Percentiles rank a stretch among this genome's conserved stretches.
phyloP scores from a whole-genome alignment of 2,329 filamentous ascomycete species.

The Trichophyton schoenleinii region DNA sequence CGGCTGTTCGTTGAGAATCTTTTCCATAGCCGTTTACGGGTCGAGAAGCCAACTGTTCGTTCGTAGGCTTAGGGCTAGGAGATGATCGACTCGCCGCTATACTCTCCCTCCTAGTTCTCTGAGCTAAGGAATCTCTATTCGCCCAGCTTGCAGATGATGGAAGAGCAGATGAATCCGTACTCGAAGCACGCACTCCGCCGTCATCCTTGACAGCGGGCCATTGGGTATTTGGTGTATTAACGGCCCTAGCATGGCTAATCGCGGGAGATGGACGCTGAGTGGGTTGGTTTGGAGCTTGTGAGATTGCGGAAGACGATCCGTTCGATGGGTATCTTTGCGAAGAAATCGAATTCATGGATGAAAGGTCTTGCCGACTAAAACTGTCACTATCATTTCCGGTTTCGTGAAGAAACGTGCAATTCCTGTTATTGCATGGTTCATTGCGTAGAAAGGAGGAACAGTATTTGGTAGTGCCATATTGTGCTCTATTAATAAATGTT shows the following conservation, averaged over 20 bases:
- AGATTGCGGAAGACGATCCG: slow-evolving; percentile 14
- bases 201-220: slow-evolving; percentile 65
- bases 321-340: slow-evolving; percentile 51
- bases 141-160: slow-evolving; percentile 94
- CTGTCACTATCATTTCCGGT: slow-evolving; percentile 97
- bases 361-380: slow-evolving; percentile 86
- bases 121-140: slow-evolving; percentile 49
- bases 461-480: slow-evolving; percentile 91
- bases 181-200: slow-evolving; percentile 38
- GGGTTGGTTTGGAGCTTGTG: slow-evolving; percentile 19
- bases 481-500: slow-evolving; percentile 37
- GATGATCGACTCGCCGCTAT: slow-evolving; percentile 69
- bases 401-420: slow-evolving; percentile 97
- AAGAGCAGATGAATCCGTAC: slow-evolving; percentile 72
- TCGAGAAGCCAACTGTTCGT: slow-evolving; percentile 31
- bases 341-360: slow-evolving; percentile 81
- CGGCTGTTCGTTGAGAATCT: not conserved
- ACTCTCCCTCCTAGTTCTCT: slow-evolving; percentile 57
- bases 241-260: slow-evolving; percentile 38
- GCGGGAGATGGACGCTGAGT: slow-evolving; percentile 33
- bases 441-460: slow-evolving; percentile 93
- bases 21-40: slow-evolving; percentile 1
- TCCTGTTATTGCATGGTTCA: slow-evolving; percentile 86
- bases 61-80: slow-evolving; percentile 59
- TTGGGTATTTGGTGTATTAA: slow-evolving; percentile 50